Conservation (phyloP, 495 filamentous ascomycete species). For the Cercophora scortea region DNA sequence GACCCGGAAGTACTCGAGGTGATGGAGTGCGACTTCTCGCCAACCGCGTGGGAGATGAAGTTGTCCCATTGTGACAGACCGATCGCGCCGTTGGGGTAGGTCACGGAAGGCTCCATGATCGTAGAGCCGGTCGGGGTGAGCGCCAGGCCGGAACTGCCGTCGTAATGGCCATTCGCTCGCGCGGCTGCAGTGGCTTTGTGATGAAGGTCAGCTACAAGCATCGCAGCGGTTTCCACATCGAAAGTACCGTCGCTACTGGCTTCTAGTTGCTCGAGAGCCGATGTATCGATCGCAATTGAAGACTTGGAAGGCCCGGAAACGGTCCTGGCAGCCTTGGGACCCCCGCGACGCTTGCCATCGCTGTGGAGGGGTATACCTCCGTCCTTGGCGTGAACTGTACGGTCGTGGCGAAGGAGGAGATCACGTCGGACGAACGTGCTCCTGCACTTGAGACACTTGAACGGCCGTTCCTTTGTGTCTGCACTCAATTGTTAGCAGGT, state of each 20-base stretch:
- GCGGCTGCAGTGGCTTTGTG: conserved; percentile 89
- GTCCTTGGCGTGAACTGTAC: conserved; percentile 98
- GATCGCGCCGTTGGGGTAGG: conserved; percentile 65
- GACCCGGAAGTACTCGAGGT: conserved; percentile 53
- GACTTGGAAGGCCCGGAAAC: conserved; percentile 68
- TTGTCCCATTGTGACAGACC: conserved; percentile 84
- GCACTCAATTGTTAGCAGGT: conserved; percentile 12
- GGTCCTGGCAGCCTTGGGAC: conserved; percentile 56
- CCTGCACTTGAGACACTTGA: conserved; percentile 96
- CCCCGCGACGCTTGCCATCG: conserved; percentile 83
- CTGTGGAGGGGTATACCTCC: conserved; percentile 91
- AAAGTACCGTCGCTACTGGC: conserved; percentile 90
- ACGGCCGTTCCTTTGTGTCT: conserved; percentile 98
- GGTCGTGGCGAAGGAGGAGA: conserved; percentile 91
- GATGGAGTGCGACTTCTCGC: conserved; percentile 64
- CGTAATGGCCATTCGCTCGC: conserved; percentile 51
- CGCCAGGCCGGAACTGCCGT: conserved; percentile 60
- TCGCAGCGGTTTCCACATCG: conserved; percentile 95
- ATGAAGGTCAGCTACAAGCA: conserved; percentile 98
- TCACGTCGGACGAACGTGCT: conserved; percentile 98
- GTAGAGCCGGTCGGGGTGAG: conserved; percentile 63
- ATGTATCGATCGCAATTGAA: conserved; percentile 75
- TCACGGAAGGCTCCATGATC: conserved; percentile 61
- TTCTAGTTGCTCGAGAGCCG: conserved; percentile 89
- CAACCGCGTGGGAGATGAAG: conserved; percentile 52